A percentile compares a stretch with the other conserved stretches of the same genome.
phyloP scores from a whole-genome alignment of 495 filamentous ascomycete species.

The Podospora sp. region DNA sequence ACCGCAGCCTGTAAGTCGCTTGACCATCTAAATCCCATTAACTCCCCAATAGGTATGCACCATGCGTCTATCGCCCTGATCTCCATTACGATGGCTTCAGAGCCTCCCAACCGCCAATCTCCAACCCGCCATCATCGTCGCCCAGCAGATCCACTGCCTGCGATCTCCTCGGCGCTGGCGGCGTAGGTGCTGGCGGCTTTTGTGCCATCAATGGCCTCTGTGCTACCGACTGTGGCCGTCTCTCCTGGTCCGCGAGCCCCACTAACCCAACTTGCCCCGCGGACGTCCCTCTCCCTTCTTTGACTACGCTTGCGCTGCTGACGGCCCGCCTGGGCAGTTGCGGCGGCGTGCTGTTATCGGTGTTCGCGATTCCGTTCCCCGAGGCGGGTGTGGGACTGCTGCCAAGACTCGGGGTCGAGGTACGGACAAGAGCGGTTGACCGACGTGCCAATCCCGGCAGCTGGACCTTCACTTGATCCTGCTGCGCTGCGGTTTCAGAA shows the following conservation, averaged over 20 bases:
- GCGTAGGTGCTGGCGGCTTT: slow-evolving; percentile 28
- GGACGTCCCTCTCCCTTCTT: slow-evolving; percentile 17
- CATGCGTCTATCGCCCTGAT: background rate
- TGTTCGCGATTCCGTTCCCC: slow-evolving; percentile 15
- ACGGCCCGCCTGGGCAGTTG: slow-evolving; percentile 15
- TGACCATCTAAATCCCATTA: background rate
- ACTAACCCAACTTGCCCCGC: slow-evolving; percentile 32
- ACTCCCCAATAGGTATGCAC: background rate
- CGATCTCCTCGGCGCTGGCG: slow-evolving; percentile 32
- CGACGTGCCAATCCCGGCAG: slow-evolving; percentile 17
- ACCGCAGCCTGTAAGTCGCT: background rate
- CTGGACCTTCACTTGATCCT: background rate
- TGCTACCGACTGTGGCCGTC: slow-evolving; percentile 18
- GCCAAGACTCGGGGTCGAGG: slow-evolving; percentile 3
- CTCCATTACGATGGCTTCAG: slow-evolving; percentile 41
- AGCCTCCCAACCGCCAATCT: slow-evolving; percentile 53
- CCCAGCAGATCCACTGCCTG: slow-evolving; percentile 43
- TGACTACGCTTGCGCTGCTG: slow-evolving; percentile 15
- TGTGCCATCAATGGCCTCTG: slow-evolving; percentile 25
- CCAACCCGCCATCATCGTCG: slow-evolving; percentile 37
- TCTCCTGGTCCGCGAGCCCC: slow-evolving; percentile 22
- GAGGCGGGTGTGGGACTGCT: slow-evolving; percentile 3
- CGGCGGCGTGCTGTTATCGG: slow-evolving; percentile 15
- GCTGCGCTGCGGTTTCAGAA: slow-evolving; percentile 3
- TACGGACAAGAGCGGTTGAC: slow-evolving; percentile 15